A percentile compares a stretch with the other conserved stretches of the same genome.
Evolutionary conservation across 1,139 yeast species (phyloP).

Genomic region (Hemisphaericaspora xylofermentans): DNA sequence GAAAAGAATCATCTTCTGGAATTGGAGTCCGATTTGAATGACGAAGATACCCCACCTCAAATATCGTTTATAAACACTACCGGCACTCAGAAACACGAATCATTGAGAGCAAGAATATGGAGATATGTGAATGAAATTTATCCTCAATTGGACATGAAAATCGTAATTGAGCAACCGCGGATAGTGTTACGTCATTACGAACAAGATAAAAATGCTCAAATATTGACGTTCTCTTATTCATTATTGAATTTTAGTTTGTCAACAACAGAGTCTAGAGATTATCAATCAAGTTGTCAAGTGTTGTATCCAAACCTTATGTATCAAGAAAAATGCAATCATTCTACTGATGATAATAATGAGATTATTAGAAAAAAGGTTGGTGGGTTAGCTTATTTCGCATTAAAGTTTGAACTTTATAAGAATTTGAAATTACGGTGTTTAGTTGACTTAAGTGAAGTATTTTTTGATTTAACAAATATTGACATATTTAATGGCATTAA

Average conservation of each 20-base stretch:
- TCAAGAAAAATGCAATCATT: slow-evolving; percentile 23
- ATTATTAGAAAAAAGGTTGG: slow-evolving; percentile 24
- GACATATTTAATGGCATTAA: slow-evolving; percentile 35
- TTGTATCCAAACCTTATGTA: slow-evolving; percentile 35
- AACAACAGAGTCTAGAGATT: slow-evolving; percentile 36
- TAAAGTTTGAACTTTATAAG: slow-evolving; percentile 28
- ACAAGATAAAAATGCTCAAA: slow-evolving; percentile 21
- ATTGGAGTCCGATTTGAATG: slow-evolving; percentile 2
- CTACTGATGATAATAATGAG: slow-evolving; percentile 13
- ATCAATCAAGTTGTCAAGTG: slow-evolving; percentile 36
- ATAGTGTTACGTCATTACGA: slow-evolving; percentile 33
- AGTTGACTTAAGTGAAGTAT: slow-evolving; percentile 23
- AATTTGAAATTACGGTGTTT: slow-evolving; percentile 28
- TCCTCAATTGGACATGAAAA: slow-evolving; percentile 41
- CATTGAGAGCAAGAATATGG: slow-evolving; percentile 12
- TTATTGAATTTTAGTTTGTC: slow-evolving; percentile 36
- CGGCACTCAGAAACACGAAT: slow-evolving; percentile 7
- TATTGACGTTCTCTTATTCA: slow-evolving; percentile 39
- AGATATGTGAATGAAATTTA: slow-evolving; percentile 38
- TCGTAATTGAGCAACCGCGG: slow-evolving; percentile 47
- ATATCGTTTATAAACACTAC: slow-evolving; percentile 8
- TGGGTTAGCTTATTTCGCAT: slow-evolving; percentile 9
- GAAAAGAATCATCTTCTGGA: neutral
- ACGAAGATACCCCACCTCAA: slow-evolving; percentile 2
- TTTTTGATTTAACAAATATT: slow-evolving; percentile 30